Conservation (phyloP, 192 early-diverging fungal genomes). For the Mycoemilia scoparia region DNA sequence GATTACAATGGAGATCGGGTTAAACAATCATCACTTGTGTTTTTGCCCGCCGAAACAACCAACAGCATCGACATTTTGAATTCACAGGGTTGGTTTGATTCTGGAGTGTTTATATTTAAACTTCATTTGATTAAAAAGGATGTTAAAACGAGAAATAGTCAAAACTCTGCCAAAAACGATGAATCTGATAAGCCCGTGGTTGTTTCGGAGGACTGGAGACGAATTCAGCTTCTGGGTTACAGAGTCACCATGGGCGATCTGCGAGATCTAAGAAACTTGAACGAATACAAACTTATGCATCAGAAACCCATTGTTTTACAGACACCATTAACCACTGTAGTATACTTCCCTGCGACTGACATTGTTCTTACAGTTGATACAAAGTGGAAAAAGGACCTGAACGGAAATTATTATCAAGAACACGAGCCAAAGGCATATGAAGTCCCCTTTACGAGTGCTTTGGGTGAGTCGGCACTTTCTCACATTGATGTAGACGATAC, state of each 20-base stretch:
- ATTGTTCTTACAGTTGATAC: conserved; percentile 23
- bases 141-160: too few species aligned
- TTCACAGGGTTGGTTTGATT: conserved; percentile 13
- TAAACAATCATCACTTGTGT: conserved; percentile 21
- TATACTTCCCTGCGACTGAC: conserved; percentile 29
- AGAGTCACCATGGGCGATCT: conserved; percentile 27
- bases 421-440: too few species aligned
- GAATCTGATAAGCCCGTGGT: too few species aligned
- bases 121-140: conserved; percentile 20
- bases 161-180: conserved; percentile 14
- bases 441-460: too few species aligned
- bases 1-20: neutral
- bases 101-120: conserved; percentile 28
- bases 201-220: conserved; percentile 17
- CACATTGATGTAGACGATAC: too few species aligned
- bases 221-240: conserved; percentile 24
- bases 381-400: too few species aligned
- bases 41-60: conserved; percentile 20
- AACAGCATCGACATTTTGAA: conserved; percentile 19
- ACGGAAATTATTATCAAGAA: too few species aligned
- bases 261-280: too few species aligned
- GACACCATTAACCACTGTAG: conserved; percentile 18
- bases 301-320: conserved; percentile 23
- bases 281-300: conserved; percentile 27
- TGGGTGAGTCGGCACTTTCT: too few species aligned